A percentile compares a stretch with the other conserved stretches of the same genome.
Evolutionary conservation across 2,329 filamentous ascomycete genomes (phyloP).

Genomic region (Talaromyces sp.): DNA sequence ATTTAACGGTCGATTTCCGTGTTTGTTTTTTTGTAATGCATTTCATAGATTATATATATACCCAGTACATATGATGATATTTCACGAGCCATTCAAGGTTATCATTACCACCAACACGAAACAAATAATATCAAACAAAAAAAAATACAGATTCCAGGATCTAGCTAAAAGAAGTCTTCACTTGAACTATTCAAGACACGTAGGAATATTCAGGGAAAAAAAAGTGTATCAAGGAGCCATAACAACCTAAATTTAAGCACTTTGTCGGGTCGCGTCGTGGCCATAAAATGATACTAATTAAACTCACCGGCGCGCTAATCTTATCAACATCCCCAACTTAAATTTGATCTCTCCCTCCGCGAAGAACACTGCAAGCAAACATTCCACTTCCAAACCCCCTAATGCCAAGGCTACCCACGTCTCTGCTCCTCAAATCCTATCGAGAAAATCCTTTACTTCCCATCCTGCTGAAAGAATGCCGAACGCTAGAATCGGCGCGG

Average conservation of each 20-base stretch:
- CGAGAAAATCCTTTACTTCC: conserved; percentile 32
- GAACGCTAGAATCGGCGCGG: conserved; percentile 37
- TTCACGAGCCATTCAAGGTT: not conserved
- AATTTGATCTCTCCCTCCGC: not conserved
- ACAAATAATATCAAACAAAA: too few relatives aligned
- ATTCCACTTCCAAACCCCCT: not conserved
- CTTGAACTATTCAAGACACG: too few relatives aligned
- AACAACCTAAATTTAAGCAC: too few relatives aligned
- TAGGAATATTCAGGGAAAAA: too few relatives aligned
- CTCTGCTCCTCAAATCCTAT: conserved; percentile 31
- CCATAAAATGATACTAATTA: too few relatives aligned
- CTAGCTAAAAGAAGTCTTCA: too few relatives aligned
- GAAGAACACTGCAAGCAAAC: not conserved
- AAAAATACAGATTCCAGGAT: too few relatives aligned
- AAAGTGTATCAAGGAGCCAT: too few relatives aligned
- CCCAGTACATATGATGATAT: not conserved
- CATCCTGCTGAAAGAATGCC: conserved; percentile 39
- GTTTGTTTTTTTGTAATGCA: not conserved
- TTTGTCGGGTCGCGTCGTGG: too few relatives aligned
- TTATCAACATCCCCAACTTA: not conserved
- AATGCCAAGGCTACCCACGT: conserved; percentile 40
- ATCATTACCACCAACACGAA: not conserved
- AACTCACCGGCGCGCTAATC: not conserved
- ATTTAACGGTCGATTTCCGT: not conserved
- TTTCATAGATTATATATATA: not conserved